Evolutionary conservation across 164 flowering plant species (phyloP), one percentile per base, ranked within the genome.

Genomic region (Umbilicus rupestris): DNA sequence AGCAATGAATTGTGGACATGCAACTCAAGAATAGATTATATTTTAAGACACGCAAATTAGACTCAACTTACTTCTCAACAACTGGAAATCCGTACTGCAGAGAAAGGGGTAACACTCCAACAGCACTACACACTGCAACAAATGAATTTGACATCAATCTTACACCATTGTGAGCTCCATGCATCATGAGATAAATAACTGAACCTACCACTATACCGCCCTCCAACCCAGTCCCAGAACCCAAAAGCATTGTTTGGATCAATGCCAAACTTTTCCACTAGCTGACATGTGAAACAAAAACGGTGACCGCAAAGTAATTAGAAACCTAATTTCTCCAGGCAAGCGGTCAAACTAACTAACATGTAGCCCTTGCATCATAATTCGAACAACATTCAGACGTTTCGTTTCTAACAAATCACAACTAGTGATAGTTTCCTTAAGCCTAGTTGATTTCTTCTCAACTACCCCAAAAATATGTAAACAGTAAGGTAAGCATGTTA

Each of bases 151-250:
- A 67, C 20, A 72, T 31, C 16, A 60, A 24, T 58, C 49, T 30
- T 35, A 63, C 37, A 45, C 41, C 49, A 20, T 33, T 37, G 24
- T 33, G 52, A 17, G 33, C 44, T 67, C 31, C 39, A 2, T 7
- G 44, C 4, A 28, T 30, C 65, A 62, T n/a, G 28, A 12, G 24
- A 37, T 3, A 37, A 24, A 29, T 16, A 7, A 67, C 49, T 26
- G 35, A 33, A 73, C 72, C 71, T 80, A 89, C 99, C 99, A 79
- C 99, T 94, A 62, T 94, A 94, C 49, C 96, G 89, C 31, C 99
- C 99, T 67, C 97, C 99, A 72, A 94, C 99, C 99, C 99, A 94
- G 71, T 94, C 97, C 99, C 99, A 94, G 75, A 91, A 94, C 64
- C 96, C 96, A 84, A 94, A 94, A 55, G 99, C 96, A 89, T 66